phyloP scores from a whole-genome alignment of 257 asterid species.

The Echium plantagineum region DNA sequence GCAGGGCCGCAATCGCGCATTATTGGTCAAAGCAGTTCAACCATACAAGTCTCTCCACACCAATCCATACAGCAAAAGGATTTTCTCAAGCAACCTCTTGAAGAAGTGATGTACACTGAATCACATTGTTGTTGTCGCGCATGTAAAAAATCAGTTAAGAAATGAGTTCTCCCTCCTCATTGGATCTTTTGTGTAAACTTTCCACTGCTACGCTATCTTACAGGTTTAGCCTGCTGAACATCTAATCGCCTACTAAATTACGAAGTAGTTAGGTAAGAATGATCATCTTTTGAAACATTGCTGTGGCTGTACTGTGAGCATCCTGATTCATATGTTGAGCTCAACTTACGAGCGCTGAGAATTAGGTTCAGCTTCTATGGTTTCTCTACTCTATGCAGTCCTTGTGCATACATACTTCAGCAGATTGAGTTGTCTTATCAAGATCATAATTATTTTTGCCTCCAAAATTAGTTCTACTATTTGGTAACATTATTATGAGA shows the following conservation, averaged over 20 bases:
- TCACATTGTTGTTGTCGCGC: slow-evolving; percentile 13
- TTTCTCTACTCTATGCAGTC: neutral
- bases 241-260: neutral
- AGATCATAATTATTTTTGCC: neutral
- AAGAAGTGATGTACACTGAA: slow-evolving; percentile 19
- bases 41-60: slow-evolving; percentile 21
- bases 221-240: neutral
- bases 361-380: no score
- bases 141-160: neutral
- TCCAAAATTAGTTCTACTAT: neutral
- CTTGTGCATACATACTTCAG: neutral
- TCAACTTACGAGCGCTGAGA: neutral
- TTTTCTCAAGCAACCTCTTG: slow-evolving; percentile 28
- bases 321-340: neutral
- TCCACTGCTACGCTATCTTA: neutral
- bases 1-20: slow-evolving; percentile 22
- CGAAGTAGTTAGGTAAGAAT: neutral
- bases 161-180: neutral
- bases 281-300: neutral
- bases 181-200: neutral
- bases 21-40: slow-evolving; percentile 20
- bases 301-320: neutral
- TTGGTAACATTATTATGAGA: neutral
- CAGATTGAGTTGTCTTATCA: neutral
- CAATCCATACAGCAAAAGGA: slow-evolving; percentile 39